phyloP scores from a whole-genome alignment of 805 yeast species.

The Kluyveromyces nonfermentans region DNA sequence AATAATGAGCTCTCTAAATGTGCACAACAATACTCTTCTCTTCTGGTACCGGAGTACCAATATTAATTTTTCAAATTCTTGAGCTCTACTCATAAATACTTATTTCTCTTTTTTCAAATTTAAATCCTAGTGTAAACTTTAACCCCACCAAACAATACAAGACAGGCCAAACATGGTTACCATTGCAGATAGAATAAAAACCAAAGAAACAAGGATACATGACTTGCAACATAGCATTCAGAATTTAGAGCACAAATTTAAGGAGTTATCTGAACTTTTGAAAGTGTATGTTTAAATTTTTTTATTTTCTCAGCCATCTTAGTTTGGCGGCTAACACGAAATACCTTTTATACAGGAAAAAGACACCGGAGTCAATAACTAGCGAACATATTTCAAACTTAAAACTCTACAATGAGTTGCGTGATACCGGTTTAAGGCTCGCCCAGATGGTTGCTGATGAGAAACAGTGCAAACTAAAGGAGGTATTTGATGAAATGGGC shows the following conservation, averaged over 20 bases:
- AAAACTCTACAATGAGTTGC: constrained; percentile 52
- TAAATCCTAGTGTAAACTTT: not conserved
- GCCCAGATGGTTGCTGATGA: constrained; percentile 55
- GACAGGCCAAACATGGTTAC: not conserved
- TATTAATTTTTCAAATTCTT: not conserved
- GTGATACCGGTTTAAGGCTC: constrained; percentile 50
- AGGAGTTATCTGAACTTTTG: not conserved
- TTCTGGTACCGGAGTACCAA: not conserved
- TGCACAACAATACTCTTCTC: not conserved
- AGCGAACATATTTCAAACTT: constrained; percentile 42
- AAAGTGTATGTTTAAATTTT: not conserved
- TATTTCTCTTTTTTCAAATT: not conserved
- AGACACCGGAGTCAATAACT: constrained; percentile 36
- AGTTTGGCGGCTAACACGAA: constrained; percentile 4
- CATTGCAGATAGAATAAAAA: not conserved
- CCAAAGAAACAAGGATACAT: not conserved
- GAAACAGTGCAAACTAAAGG: constrained; percentile 36
- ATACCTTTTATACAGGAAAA: constrained; percentile 1
- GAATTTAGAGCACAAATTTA: not conserved
- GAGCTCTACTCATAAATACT: not conserved
- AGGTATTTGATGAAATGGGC: constrained; percentile 47
- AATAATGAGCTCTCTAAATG: not conserved
- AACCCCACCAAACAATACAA: not conserved
- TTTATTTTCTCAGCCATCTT: not conserved
- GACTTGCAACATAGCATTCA: not conserved